phyloP scores from a whole-genome alignment of 768 basidiomycete species.

The Tulasnella sp. region DNA sequence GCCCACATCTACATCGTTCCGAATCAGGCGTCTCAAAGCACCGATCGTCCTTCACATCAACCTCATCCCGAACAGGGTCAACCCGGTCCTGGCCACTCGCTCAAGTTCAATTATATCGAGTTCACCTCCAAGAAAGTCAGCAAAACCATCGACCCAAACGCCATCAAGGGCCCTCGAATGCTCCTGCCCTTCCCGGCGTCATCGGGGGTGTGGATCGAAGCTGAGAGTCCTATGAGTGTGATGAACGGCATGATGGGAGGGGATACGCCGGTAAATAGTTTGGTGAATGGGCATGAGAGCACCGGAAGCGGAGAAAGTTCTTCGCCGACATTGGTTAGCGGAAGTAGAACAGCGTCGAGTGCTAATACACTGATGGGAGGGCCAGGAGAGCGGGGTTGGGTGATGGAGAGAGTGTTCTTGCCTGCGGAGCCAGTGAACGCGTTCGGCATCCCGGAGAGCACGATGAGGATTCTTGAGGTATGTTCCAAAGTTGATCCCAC shows the following conservation, averaged over 20 bases:
- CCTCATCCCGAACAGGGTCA: conserved; percentile 22
- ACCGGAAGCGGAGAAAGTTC: conserved; percentile 16
- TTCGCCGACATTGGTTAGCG: conserved; percentile 14
- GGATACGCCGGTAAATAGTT: not conserved
- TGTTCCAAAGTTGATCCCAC: conserved; percentile 21
- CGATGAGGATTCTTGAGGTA: conserved; percentile 82
- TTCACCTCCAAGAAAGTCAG: conserved; percentile 70
- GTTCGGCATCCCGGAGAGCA: conserved; percentile 81
- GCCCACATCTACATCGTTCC: conserved; percentile 47
- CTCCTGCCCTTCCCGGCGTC: no score
- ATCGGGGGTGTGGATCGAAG: conserved; percentile 26
- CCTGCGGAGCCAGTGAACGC: conserved; percentile 81
- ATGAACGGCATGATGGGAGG: conserved; percentile 35
- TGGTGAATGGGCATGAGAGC: conserved; percentile 9
- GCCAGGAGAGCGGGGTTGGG: conserved; percentile 30
- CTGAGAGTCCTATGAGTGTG: conserved; percentile 42
- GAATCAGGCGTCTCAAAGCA: conserved; percentile 3
- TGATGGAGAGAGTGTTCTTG: conserved; percentile 55
- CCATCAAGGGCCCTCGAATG: conserved; percentile 41
- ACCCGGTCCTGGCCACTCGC: conserved; percentile 26
- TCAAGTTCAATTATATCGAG: conserved; percentile 65
- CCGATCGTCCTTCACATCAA: conserved; percentile 23
- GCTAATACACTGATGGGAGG: no score
- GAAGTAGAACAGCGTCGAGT: not conserved
- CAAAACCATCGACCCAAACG: conserved; percentile 62